Conservation (phyloP, 306 rosid genomes). For the Notholithocarpus densiflorus region DNA sequence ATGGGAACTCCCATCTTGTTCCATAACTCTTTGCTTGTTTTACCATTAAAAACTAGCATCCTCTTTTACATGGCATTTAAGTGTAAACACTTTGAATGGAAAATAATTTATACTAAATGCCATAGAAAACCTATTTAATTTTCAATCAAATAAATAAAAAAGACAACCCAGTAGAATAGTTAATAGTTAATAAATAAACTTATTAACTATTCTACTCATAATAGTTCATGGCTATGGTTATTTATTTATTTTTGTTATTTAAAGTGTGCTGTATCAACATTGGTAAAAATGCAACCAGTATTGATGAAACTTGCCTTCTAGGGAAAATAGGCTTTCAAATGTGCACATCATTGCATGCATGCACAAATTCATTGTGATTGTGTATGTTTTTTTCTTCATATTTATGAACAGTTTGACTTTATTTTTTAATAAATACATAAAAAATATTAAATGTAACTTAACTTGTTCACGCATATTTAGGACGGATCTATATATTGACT, state of each 20-base stretch:
- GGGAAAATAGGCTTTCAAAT: background rate
- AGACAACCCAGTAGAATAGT: background rate
- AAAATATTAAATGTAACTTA: too few relatives aligned
- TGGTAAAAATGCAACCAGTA: background rate
- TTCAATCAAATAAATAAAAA: background rate
- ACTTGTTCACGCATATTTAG: too few relatives aligned
- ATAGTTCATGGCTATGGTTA: background rate
- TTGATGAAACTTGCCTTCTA: background rate
- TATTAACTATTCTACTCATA: background rate
- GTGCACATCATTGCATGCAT: background rate
- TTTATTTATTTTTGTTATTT: background rate
- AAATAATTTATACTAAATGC: background rate
- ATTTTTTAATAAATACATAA: too few relatives aligned
- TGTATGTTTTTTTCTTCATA: too few relatives aligned
- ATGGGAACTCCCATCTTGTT: background rate
- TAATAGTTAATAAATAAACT: too few relatives aligned
- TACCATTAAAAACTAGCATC: background rate
- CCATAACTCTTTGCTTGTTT: background rate
- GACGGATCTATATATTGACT: too few relatives aligned
- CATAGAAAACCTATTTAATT: background rate
- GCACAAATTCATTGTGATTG: too few relatives aligned
- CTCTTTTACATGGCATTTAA: background rate
- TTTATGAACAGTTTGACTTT: too few relatives aligned
- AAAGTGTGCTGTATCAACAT: background rate
- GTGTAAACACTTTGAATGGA: background rate